Conservation (phyloP, 129 eudicot species). For the Heracleum sosnowskyi region DNA sequence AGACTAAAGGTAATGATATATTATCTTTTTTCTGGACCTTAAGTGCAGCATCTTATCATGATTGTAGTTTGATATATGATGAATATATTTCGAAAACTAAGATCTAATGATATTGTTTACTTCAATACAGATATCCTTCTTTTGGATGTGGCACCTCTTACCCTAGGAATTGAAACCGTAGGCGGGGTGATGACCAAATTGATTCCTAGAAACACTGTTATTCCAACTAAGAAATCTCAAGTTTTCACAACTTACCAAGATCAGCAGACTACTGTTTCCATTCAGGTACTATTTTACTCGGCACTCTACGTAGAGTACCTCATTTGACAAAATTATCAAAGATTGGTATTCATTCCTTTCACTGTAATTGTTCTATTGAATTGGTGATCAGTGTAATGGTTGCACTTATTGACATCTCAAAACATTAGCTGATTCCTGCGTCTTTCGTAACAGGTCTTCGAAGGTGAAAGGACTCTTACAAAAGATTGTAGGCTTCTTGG, state of each 20-base stretch:
- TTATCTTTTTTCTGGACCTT: not conserved
- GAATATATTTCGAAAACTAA: not conserved
- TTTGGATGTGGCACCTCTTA: slow-evolving; percentile 66
- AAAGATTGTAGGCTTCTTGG: slow-evolving; percentile 59
- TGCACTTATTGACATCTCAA: not conserved
- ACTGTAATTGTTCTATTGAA: not conserved
- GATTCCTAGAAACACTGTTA: slow-evolving; percentile 71
- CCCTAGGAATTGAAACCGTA: slow-evolving; percentile 65
- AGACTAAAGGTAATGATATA: slow-evolving; percentile 48
- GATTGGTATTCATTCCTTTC: not conserved
- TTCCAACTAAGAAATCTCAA: slow-evolving; percentile 72
- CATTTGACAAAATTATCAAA: no score
- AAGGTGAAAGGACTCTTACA: slow-evolving; percentile 69
- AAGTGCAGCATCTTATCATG: not conserved
- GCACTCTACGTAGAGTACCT: not conserved
- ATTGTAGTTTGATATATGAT: not conserved
- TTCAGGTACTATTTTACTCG: slow-evolving; percentile 27
- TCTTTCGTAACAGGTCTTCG: slow-evolving; percentile 36
- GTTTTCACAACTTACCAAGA: slow-evolving; percentile 74
- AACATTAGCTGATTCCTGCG: not conserved
- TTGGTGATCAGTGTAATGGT: no score
- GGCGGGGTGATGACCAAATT: slow-evolving; percentile 77
- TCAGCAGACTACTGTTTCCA: slow-evolving; percentile 62
- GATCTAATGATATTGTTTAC: not conserved
- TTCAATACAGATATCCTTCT: slow-evolving; percentile 46